These are phyloP conservation scores for Ascochyta fabae DNA, from an alignment of 2,329 filamentous ascomycete genomes.

Conservation along the genomic window DNA sequence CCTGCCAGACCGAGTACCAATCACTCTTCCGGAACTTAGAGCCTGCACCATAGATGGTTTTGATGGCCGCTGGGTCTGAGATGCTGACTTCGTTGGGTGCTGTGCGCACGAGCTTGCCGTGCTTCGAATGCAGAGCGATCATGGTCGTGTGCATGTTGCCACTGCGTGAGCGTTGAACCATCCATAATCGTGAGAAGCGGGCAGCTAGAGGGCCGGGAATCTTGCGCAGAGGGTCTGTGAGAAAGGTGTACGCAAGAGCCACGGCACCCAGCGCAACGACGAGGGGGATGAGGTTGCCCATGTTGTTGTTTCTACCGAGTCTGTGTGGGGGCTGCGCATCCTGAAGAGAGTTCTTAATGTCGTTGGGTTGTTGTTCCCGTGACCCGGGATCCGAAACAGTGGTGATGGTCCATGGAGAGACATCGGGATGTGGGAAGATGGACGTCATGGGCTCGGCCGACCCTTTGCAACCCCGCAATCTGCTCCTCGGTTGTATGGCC, in stretches of 20 bases:
- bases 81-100: slow-evolving; percentile 19
- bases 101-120: slow-evolving; percentile 21
- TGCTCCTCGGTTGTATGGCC: neutral
- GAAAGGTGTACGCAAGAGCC: slow-evolving; percentile 3
- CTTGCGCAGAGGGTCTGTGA: slow-evolving; percentile 6
- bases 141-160: slow-evolving; percentile 17
- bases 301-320: neutral
- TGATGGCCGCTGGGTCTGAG: slow-evolving; percentile 17
- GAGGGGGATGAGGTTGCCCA: slow-evolving; percentile 10
- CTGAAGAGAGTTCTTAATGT: too few species aligned
- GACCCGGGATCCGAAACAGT: neutral
- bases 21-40: slow-evolving; percentile 28
- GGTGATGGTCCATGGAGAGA: neutral
- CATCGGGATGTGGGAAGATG: neutral
- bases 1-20: slow-evolving; percentile 27
- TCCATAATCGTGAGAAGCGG: slow-evolving; percentile 15
- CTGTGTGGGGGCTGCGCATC: too few species aligned
- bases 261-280: slow-evolving; percentile 1
- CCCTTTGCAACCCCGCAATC: neutral
- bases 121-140: slow-evolving; percentile 14
- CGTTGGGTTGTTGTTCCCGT: neutral
- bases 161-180: slow-evolving; percentile 9
- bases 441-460: slow-evolving; percentile 5
- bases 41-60: slow-evolving; percentile 28
- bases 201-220: slow-evolving; percentile 13